These are phyloP conservation scores for Malassezia cuniculi DNA, from an alignment of 1,284 basidiomycete genomes.

Conservation along the genomic window DNA sequence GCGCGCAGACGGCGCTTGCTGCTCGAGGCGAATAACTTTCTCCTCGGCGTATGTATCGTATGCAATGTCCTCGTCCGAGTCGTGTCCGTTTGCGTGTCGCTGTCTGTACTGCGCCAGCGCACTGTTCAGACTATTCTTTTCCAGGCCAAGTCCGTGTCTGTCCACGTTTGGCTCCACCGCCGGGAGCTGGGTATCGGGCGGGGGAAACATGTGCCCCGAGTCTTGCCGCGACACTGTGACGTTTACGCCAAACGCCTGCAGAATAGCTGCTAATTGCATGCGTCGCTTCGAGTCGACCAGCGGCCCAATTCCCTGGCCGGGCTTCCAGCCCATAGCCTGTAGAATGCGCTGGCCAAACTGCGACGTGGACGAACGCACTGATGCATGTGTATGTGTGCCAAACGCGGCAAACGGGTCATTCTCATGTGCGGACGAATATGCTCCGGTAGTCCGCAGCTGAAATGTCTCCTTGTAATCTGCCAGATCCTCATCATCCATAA, in stretches of 20 bases:
- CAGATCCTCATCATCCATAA: slow-evolving; percentile 98
- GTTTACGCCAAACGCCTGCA: slow-evolving; percentile 5
- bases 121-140: too few relatives aligned
- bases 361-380: neutral
- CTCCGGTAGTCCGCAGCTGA: slow-evolving; percentile 47
- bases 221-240: slow-evolving; percentile 47
- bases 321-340: slow-evolving; percentile 86
- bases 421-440: slow-evolving; percentile 47
- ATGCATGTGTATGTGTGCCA: neutral
- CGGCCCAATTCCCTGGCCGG: slow-evolving; percentile 83
- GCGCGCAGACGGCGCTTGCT: too few relatives aligned
- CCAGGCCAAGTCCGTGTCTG: slow-evolving; percentile 65
- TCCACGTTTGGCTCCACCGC: slow-evolving; percentile 60
- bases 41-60: too few relatives aligned
- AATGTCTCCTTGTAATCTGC: slow-evolving; percentile 61
- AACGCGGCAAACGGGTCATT: neutral
- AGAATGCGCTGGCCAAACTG: slow-evolving; percentile 52
- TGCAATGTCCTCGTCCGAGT: too few relatives aligned
- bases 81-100: too few relatives aligned
- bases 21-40: too few relatives aligned
- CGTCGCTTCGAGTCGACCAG: slow-evolving; percentile 67
- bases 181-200: slow-evolving; percentile 61
- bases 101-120: too few relatives aligned
- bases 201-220: slow-evolving; percentile 69
- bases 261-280: slow-evolving; percentile 46